phyloP scores from a whole-genome alignment of 2,329 filamentous ascomycete species.

The Arthrobotrys iridis region DNA sequence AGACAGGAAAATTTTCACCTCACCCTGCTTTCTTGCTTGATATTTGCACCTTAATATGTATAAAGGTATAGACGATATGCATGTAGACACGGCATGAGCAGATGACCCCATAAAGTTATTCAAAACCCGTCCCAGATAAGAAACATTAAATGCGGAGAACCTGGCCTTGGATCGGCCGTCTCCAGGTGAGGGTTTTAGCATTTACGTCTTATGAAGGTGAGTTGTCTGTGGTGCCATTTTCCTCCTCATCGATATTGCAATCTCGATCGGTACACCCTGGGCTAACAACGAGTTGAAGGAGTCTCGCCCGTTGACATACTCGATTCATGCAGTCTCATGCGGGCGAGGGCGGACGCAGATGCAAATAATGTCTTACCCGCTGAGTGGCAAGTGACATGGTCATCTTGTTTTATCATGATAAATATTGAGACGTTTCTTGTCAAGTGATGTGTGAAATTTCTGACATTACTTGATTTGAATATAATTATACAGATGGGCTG shows the following conservation, averaged over 20 bases:
- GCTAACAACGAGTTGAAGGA: background rate
- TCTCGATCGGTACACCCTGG: background rate
- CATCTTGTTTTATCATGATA: conserved; percentile 21
- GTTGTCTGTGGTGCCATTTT: conserved; percentile 17
- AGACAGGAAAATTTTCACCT: conserved; percentile 30
- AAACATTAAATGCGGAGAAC: conserved; percentile 55
- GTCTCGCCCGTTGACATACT: background rate
- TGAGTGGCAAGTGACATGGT: conserved; percentile 42
- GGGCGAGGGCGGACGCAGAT: conserved; percentile 16
- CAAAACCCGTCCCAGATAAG: conserved; percentile 25
- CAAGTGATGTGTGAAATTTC: conserved; percentile 11
- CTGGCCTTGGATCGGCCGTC: conserved; percentile 43
- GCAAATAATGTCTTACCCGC: conserved; percentile 19
- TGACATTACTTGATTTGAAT: conserved; percentile 5
- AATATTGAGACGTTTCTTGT: conserved; percentile 1
- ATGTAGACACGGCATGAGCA: conserved; percentile 47
- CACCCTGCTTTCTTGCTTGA: conserved; percentile 4
- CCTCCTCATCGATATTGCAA: background rate
- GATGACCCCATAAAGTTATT: conserved; percentile 44
- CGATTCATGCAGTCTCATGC: conserved; percentile 18
- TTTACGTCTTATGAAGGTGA: conserved; percentile 25
- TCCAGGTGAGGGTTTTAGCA: conserved; percentile 38
- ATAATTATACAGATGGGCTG: conserved; percentile 2
- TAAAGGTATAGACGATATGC: conserved; percentile 18
- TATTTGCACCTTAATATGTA: conserved; percentile 22